Conservation (phyloP, 148 eudicot genomes). For the Heliamphora exappendiculata region DNA sequence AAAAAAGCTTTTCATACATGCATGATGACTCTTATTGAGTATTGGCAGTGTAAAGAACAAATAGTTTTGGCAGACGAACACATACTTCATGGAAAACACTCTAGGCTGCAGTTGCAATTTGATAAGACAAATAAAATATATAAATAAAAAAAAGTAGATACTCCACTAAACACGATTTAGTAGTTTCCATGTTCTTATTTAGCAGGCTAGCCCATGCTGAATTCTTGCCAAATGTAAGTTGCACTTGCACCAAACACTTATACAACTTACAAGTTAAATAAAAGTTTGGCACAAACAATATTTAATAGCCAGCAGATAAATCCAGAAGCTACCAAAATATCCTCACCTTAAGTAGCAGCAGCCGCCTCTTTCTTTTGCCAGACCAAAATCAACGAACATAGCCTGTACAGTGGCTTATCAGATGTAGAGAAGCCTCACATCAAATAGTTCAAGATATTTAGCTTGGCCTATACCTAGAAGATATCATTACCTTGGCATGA, state of each 20-base stretch:
- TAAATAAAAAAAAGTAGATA: background rate
- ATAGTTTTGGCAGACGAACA: background rate
- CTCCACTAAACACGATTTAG: background rate
- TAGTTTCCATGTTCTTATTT: background rate
- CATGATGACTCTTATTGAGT: background rate
- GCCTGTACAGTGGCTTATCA: conserved; percentile 41
- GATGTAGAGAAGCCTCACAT: conserved; percentile 12
- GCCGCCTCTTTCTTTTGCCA: conserved; percentile 93
- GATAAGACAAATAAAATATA: too few species aligned
- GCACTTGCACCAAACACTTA: background rate
- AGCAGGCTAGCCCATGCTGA: background rate
- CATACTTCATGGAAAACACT: background rate
- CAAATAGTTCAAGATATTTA: background rate
- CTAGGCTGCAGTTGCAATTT: background rate
- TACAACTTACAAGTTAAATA: background rate
- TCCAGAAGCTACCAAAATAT: conserved; percentile 1
- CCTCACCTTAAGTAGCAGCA: conserved; percentile 78
- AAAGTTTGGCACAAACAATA: background rate
- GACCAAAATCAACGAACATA: conserved; percentile 92
- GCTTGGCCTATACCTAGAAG: too few species aligned
- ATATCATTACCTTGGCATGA: conserved; percentile 76
- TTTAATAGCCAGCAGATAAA: background rate
- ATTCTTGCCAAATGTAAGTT: background rate
- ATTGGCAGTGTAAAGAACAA: background rate
- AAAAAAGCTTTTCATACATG: background rate